A percentile compares a stretch with the other conserved stretches of the same genome.
Conservation (phyloP, 495 filamentous ascomycete genomes). For the Daldinia decipiens region DNA sequence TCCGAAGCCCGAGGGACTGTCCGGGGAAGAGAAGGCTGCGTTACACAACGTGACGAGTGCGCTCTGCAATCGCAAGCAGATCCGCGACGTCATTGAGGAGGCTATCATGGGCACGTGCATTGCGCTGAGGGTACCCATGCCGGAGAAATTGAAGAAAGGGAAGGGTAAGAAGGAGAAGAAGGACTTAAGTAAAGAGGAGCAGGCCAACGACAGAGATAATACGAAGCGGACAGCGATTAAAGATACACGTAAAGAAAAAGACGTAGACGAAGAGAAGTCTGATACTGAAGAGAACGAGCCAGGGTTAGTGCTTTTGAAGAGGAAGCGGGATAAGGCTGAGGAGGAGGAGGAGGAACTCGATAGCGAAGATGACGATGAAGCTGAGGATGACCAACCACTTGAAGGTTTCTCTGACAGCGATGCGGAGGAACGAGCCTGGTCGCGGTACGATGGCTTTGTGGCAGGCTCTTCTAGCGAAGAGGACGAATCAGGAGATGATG, state of each 20-base stretch:
- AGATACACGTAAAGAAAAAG: slow-evolving; percentile 30
- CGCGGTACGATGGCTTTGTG: slow-evolving; percentile 51
- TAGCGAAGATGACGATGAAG: slow-evolving; percentile 35
- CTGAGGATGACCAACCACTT: slow-evolving; percentile 53
- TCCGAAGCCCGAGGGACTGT: slow-evolving; percentile 55
- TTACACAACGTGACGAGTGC: slow-evolving; percentile 80
- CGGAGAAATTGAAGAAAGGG: slow-evolving; percentile 52
- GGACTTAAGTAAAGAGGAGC: slow-evolving; percentile 40
- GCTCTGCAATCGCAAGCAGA: slow-evolving; percentile 78
- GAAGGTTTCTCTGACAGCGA: slow-evolving; percentile 65
- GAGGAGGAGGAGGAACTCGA: slow-evolving; percentile 34
- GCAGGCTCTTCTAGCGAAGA: slow-evolving; percentile 57
- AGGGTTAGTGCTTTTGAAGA: slow-evolving; percentile 28
- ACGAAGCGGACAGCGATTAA: slow-evolving; percentile 20
- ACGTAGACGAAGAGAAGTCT: slow-evolving; percentile 16
- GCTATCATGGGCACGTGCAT: slow-evolving; percentile 70
- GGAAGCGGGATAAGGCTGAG: slow-evolving; percentile 28
- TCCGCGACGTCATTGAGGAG: slow-evolving; percentile 72
- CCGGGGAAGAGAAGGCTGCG: slow-evolving; percentile 58
- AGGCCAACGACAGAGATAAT: slow-evolving; percentile 28
- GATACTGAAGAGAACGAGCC: slow-evolving; percentile 19
- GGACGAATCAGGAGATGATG: slow-evolving; percentile 44
- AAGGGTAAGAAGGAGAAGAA: slow-evolving; percentile 39
- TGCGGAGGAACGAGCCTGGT: slow-evolving; percentile 58
- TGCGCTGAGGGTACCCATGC: slow-evolving; percentile 67